phyloP scores from a whole-genome alignment of 306 rosid genomes.

The Pterocarpus macrocarpus region DNA sequence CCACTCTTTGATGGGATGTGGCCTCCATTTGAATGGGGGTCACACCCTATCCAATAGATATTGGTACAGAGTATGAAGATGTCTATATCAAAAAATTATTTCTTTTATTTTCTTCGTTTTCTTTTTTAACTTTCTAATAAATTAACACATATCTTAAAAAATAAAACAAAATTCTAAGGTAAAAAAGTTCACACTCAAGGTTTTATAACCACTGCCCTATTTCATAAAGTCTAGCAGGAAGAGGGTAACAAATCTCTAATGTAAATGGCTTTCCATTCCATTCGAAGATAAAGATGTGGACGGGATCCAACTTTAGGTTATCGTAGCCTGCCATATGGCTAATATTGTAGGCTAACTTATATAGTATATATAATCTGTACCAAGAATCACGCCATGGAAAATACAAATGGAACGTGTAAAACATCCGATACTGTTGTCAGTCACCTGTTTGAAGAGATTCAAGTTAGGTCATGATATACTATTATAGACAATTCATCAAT shows the following conservation, averaged over 20 bases:
- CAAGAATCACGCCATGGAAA: slow-evolving; percentile 41
- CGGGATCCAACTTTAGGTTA: slow-evolving; percentile 34
- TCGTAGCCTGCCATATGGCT: slow-evolving; percentile 43
- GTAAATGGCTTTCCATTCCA: slow-evolving; percentile 18
- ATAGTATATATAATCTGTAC: slow-evolving; percentile 9
- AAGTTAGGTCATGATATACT: slow-evolving; percentile 20
- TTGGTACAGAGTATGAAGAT: too few relatives aligned
- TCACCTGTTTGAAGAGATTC: slow-evolving; percentile 46
- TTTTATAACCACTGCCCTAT: too few relatives aligned
- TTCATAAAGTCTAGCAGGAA: too few relatives aligned
- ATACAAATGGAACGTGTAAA: slow-evolving; percentile 31
- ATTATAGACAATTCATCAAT: background rate
- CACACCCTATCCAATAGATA: too few relatives aligned
- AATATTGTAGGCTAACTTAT: slow-evolving; percentile 22
- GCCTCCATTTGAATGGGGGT: too few relatives aligned
- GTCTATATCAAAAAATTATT: too few relatives aligned
- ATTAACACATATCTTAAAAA: too few relatives aligned
- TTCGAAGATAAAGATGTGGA: slow-evolving; percentile 22
- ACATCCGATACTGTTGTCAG: slow-evolving; percentile 26
- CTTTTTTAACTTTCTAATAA: too few relatives aligned
- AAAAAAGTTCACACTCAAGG: too few relatives aligned
- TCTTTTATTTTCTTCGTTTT: too few relatives aligned
- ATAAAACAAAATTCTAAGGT: too few relatives aligned
- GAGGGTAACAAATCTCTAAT: background rate
- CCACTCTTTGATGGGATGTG: too few relatives aligned